A percentile compares a stretch with the other conserved stretches of the same genome.
Conservation (phyloP, 257 asterid genomes). For the Linderniella brevidens region DNA sequence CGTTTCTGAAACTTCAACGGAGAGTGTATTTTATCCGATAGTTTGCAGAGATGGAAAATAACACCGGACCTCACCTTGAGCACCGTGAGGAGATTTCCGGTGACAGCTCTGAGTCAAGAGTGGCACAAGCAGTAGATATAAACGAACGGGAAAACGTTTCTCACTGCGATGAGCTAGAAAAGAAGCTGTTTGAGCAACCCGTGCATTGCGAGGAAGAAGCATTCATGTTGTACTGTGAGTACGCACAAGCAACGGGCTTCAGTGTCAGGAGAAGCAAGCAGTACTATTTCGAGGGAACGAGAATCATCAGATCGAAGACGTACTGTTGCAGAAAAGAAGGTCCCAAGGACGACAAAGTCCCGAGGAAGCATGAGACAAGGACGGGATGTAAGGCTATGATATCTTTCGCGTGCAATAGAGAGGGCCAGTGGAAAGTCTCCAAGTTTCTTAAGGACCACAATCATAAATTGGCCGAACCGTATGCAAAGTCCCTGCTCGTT, state of each 20-base stretch:
- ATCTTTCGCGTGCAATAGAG: constrained; percentile 34
- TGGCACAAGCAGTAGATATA: constrained; percentile 27
- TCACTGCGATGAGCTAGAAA: constrained; percentile 24
- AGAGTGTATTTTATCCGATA: no score
- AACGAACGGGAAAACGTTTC: constrained; percentile 29
- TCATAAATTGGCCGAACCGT: constrained; percentile 52
- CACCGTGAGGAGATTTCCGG: no score
- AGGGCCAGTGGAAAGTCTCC: constrained; percentile 51
- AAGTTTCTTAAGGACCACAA: constrained; percentile 52
- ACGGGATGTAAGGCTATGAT: constrained; percentile 70
- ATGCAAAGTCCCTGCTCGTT: constrained; percentile 34
- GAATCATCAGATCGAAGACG: constrained; percentile 39
- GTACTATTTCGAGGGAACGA: constrained; percentile 55
- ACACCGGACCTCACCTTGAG: no score
- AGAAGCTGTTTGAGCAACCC: constrained; percentile 30
- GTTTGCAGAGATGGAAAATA: no score
- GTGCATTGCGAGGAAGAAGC: constrained; percentile 60
- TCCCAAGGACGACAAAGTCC: constrained; percentile 36
- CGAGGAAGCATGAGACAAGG: constrained; percentile 43
- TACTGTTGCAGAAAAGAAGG: constrained; percentile 71
- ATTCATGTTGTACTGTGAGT: constrained; percentile 54
- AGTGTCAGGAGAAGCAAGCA: constrained; percentile 61
- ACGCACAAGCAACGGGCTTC: constrained; percentile 53
- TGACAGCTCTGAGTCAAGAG: no score
- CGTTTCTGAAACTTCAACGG: no score